phyloP scores from a whole-genome alignment of 1,284 basidiomycete species.

The Microstroma glucosiphilum region DNA sequence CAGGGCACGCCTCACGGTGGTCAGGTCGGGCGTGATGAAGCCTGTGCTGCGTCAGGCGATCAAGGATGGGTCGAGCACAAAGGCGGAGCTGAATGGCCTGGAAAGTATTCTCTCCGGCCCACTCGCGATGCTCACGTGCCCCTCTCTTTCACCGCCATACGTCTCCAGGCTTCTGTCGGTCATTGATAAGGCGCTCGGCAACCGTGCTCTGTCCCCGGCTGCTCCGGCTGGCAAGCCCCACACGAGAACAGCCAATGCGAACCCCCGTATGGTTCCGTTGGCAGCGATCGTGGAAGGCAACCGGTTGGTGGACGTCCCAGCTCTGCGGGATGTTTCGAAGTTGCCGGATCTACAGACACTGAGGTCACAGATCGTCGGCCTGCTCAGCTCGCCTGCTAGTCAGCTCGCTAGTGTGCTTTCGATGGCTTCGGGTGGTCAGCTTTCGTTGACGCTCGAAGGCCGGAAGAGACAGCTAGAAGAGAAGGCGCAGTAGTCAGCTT shows the following conservation, averaged over 20 bases:
- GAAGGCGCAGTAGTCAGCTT: conserved; percentile 3
- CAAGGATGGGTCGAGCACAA: background rate
- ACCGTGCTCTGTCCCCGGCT: conserved; percentile 20
- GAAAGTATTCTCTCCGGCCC: conserved; percentile 30
- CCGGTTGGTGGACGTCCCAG: conserved; percentile 27
- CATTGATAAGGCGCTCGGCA: conserved; percentile 32
- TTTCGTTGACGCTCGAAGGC: conserved; percentile 40
- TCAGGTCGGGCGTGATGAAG: conserved; percentile 30
- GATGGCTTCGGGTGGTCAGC: conserved; percentile 33
- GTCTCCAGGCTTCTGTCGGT: conserved; percentile 34
- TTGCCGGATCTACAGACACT: conserved; percentile 33
- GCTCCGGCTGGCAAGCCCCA: conserved; percentile 9
- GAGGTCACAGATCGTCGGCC: conserved; percentile 42
- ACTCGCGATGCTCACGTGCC: conserved; percentile 38
- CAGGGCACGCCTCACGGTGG: conserved; percentile 27
- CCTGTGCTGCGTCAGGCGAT: conserved; percentile 15
- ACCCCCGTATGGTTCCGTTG: conserved; percentile 34
- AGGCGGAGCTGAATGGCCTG: conserved; percentile 21
- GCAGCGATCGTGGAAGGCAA: conserved; percentile 33
- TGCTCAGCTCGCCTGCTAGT: conserved; percentile 35
- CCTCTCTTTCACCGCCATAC: conserved; percentile 31
- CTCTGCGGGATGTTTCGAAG: conserved; percentile 32
- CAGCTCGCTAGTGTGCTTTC: conserved; percentile 38
- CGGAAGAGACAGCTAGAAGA: conserved; percentile 39
- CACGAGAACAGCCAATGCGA: conserved; percentile 19